Evolutionary conservation across 2,329 filamentous ascomycete species (phyloP).

Genomic region (Magnaporthales sp.): DNA sequence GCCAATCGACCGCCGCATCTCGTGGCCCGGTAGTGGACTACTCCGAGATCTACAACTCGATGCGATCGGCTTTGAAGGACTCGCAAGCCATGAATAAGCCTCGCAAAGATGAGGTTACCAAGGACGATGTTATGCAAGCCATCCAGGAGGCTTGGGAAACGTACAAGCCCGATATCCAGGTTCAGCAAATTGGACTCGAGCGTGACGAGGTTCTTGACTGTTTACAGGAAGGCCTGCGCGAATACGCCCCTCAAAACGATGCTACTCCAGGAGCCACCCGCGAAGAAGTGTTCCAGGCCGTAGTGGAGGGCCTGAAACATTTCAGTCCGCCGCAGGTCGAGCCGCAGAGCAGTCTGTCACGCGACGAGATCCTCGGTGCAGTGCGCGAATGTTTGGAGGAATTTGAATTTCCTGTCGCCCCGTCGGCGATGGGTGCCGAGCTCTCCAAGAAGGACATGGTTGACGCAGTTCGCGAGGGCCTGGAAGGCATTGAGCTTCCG

Average conservation of each 20-base stretch:
- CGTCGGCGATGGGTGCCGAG: conserved; percentile 43
- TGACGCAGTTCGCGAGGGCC: conserved; percentile 53
- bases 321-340: conserved; percentile 68
- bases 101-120: conserved; percentile 46
- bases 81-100: conserved; percentile 38
- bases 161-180: conserved; percentile 87
- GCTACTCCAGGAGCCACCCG: conserved; percentile 55
- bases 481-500: conserved; percentile 40
- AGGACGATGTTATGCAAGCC: conserved; percentile 78
- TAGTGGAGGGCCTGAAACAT: conserved; percentile 77
- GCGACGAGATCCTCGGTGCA: conserved; percentile 75
- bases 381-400: conserved; percentile 83
- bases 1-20: conserved; percentile 55
- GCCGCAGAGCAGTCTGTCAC: conserved; percentile 59
- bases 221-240: conserved; percentile 74
- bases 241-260: conserved; percentile 53
- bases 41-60: conserved; percentile 76
- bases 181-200: conserved; percentile 84
- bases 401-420: conserved; percentile 64
- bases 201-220: conserved; percentile 84
- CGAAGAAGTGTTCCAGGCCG: conserved; percentile 77
- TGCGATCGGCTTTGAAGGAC: conserved; percentile 66
- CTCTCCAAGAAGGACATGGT: conserved; percentile 55
- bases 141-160: conserved; percentile 88
- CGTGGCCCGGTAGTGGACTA: conserved; percentile 59